Percentiles rank a stretch among this genome's conserved stretches.
Evolutionary conservation across 768 basidiomycete genomes (phyloP).

Genomic region (Pholiota microspora): DNA sequence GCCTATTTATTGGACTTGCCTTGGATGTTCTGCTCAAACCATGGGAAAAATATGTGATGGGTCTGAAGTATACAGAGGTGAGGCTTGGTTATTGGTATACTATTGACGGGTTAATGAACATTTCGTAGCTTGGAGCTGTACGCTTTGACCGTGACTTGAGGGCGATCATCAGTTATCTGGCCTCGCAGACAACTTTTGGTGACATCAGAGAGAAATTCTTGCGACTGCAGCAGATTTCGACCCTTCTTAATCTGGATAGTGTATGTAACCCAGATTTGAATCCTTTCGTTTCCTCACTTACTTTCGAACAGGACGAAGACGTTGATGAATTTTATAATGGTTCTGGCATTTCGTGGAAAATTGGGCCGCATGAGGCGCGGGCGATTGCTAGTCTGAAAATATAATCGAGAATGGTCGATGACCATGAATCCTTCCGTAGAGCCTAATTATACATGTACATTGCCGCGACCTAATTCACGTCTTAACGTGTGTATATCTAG

Average conservation of each 20-base stretch:
- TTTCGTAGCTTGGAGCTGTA: constrained; percentile 82
- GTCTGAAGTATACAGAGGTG: constrained; percentile 87
- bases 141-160: constrained; percentile 93
- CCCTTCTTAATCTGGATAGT: constrained; percentile 82
- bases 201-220: constrained; percentile 91
- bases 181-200: constrained; percentile 86
- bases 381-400: constrained; percentile 61
- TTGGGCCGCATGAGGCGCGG: constrained; percentile 75
- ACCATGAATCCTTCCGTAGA: neutral
- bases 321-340: constrained; percentile 93
- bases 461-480: neutral
- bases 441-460: constrained; percentile 6
- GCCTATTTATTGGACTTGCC: constrained; percentile 78
- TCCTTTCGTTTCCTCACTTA: neutral
- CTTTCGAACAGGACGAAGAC: constrained; percentile 74
- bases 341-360: constrained; percentile 88
- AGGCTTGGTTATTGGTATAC: constrained; percentile 14
- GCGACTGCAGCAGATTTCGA: constrained; percentile 90
- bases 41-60: constrained; percentile 88
- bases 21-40: constrained; percentile 89
- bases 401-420: constrained; percentile 20
- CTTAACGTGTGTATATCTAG: constrained; percentile 23
- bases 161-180: constrained; percentile 77
- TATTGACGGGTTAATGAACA: constrained; percentile 2
- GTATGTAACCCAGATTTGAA: constrained; percentile 38